A percentile compares a stretch with the other conserved stretches of the same genome.
Evolutionary conservation across 805 yeast genomes (phyloP).

Genomic region (Scheffersomyces coipomensis): DNA sequence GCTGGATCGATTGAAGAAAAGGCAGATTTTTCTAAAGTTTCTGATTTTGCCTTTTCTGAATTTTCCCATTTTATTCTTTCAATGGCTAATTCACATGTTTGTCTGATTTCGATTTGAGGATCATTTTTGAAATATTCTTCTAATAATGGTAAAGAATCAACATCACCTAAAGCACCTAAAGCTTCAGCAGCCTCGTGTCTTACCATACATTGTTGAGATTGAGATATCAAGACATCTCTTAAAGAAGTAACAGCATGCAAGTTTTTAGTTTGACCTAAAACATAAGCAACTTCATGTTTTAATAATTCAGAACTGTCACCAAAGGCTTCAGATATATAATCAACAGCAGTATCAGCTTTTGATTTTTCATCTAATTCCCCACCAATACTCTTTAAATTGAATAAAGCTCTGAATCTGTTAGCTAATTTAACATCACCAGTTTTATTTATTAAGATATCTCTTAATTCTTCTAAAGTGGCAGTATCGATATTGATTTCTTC

Average conservation of each 20-base stretch:
- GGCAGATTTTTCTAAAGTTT: conserved; percentile 69
- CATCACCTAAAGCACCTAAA: conserved; percentile 90
- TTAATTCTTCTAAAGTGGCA: conserved; percentile 58
- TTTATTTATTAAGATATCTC: conserved; percentile 68
- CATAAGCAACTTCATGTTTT: conserved; percentile 98
- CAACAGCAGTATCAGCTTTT: conserved; percentile 65
- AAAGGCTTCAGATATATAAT: conserved; percentile 84
- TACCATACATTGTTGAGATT: conserved; percentile 86
- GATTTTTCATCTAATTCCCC: conserved; percentile 57
- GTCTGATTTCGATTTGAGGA: conserved; percentile 84
- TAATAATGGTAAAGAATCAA: conserved; percentile 65
- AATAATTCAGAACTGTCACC: conserved; percentile 79
- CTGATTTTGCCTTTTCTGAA: conserved; percentile 62
- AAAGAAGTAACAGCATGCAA: conserved; percentile 72
- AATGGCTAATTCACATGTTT: conserved; percentile 96
- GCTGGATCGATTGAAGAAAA: conserved; percentile 96
- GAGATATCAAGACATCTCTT: conserved; percentile 65
- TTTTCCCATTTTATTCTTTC: conserved; percentile 93
- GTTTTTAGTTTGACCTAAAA: conserved; percentile 92
- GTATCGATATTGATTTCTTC: conserved; percentile 37
- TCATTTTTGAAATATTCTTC: conserved; percentile 65
- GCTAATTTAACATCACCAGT: conserved; percentile 74
- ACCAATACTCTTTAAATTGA: conserved; percentile 85
- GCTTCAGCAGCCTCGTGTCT: conserved; percentile 99
- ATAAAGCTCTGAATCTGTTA: conserved; percentile 88